Percentiles rank a stretch among this genome's conserved stretches.
phyloP scores from a whole-genome alignment of 2,329 filamentous ascomycete species.

The Knoxdaviesia capensis region DNA sequence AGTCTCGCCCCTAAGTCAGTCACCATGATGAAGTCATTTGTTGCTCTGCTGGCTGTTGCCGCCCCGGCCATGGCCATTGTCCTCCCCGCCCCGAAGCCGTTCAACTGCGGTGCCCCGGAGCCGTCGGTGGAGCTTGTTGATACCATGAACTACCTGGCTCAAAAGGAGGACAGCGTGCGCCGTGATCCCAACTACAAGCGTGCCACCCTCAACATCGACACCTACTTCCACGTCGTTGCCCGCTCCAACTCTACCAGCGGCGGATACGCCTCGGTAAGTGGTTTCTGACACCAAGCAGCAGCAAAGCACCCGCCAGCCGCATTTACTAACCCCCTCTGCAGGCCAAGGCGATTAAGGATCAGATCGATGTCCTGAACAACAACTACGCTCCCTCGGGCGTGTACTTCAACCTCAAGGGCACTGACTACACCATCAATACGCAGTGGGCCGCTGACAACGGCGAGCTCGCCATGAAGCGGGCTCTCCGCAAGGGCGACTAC shows the following conservation, averaged over 20 bases:
- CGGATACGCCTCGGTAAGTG: constrained; percentile 16
- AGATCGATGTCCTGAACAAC: constrained; percentile 23
- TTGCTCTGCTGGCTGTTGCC: constrained; percentile 2
- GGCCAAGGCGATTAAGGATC: constrained; percentile 15
- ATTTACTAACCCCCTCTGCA: constrained; percentile 6
- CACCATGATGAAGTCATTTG: too few species aligned
- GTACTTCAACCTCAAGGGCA: constrained; percentile 21
- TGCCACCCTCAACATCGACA: constrained; percentile 12
- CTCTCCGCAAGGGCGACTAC: constrained; percentile 24
- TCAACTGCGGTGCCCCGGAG: constrained; percentile 6
- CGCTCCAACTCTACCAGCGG: constrained; percentile 9
- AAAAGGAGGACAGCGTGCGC: constrained; percentile 5
- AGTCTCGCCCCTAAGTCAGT: too few species aligned
- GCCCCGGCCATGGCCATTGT: constrained; percentile 6
- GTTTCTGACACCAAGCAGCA: background rate
- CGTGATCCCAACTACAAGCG: background rate
- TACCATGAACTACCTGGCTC: constrained; percentile 6
- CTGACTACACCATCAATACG: constrained; percentile 23
- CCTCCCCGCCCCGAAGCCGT: constrained; percentile 1
- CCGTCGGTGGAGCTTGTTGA: constrained; percentile 6
- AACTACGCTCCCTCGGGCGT: constrained; percentile 22
- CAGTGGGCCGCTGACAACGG: constrained; percentile 21
- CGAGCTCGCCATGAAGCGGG: constrained; percentile 22
- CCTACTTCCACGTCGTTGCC: constrained; percentile 18
- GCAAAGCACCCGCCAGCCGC: constrained; percentile 1